These are phyloP conservation scores for Cochlearia excelsa DNA, from an alignment of 345 rosid genomes.

Conservation along the genomic window DNA sequence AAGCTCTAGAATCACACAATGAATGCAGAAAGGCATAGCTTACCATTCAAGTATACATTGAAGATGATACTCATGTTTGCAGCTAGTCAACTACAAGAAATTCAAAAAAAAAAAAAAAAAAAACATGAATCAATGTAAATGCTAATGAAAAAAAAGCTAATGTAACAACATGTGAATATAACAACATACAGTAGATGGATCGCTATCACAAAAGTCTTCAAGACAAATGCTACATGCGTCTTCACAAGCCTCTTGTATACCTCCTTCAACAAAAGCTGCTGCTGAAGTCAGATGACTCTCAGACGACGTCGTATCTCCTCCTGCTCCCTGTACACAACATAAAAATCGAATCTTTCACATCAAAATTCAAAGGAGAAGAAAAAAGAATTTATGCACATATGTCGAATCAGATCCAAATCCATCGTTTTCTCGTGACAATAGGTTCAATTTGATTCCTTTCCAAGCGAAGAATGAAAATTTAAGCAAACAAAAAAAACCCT, in stretches of 20 bases:
- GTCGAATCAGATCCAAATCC: conserved; percentile 14
- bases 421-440: not conserved
- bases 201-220: conserved; percentile 71
- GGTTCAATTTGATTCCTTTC: not conserved
- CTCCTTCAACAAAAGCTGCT: conserved; percentile 97
- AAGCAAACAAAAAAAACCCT: conserved; percentile 19
- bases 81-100: conserved; percentile 60
- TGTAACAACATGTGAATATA: not conserved
- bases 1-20: too few relatives aligned
- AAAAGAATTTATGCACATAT: conserved; percentile 7
- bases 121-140: conserved; percentile 13
- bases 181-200: conserved; percentile 74
- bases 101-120: not conserved
- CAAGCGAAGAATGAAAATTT: not conserved
- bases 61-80: conserved; percentile 98
- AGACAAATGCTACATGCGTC: conserved; percentile 98
- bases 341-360: not conserved
- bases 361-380: not conserved
- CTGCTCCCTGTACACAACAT: conserved; percentile 61
- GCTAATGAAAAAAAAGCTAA: too few relatives aligned
- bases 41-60: conserved; percentile 98
- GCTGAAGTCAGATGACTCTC: conserved; percentile 78
- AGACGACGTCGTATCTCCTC: conserved; percentile 48
- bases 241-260: conserved; percentile 94
- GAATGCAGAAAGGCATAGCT: conserved; percentile 5